Evolutionary conservation across 129 eudicot species (phyloP), one percentile per base, ranked within the genome.

Genomic region (Heracleum sosnowskyi): DNA sequence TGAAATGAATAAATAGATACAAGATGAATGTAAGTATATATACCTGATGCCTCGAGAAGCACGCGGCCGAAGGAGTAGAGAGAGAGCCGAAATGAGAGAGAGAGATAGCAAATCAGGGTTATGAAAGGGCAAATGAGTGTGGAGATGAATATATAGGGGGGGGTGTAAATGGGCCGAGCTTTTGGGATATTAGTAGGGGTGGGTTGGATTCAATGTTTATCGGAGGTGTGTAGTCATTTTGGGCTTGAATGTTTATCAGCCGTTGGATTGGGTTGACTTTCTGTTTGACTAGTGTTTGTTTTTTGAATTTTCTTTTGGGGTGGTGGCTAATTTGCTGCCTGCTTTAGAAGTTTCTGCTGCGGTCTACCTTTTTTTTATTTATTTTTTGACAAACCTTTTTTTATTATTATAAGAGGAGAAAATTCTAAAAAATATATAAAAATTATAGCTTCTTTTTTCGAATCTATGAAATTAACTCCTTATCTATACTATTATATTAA

Each of bases 21-120:
- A 24, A 31, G 44, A 15, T 8, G 37, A 34, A 0, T 47, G 66
- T 47, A 41, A 62, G 77, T 69, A 72, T 73, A 49, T 34, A 79
- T 77, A 51, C n/a, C 83, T 79, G 33, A 11, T 77, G 79, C 83
- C 86, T 79, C 53, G 7, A 39, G 22, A 64, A 39, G 69, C 78
- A 28, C 72, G 34, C 78, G 20, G 78, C 69, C 28, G 78, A 47
- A 47, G 42, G 47, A 49, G 45, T 0, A 36, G 35, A 46, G 39
- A 69, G 24, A 40, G 49, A 72, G 5, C 18, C 36, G 78, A 46
- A 12, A 49, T 9, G 78, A 46, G 8, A 28, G 11, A 8, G 46
- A 75, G 26, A 76, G 78, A 75, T 66, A 75, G 69, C 28, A 31
- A 45, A 16, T n/a, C 44, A 76, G 66, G 69, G 64, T 51, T 47